These are phyloP conservation scores for Mortierella sp. DNA, from an alignment of 371 early-diverging fungal genomes.

Conservation along the genomic window DNA sequence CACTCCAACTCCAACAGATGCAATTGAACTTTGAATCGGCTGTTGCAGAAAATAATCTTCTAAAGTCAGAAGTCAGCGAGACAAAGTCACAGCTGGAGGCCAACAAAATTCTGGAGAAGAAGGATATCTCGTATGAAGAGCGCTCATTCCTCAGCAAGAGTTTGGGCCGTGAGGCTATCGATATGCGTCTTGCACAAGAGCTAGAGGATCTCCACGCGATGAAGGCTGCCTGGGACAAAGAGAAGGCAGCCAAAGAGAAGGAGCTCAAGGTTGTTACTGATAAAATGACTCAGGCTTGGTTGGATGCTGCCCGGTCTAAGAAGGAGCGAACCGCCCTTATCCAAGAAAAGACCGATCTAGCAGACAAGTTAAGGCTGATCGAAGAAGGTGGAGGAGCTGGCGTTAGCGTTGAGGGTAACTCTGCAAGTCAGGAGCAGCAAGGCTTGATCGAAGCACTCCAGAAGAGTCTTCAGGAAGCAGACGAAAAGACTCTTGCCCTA, in stretches of 20 bases:
- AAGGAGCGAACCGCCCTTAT: conserved; percentile 38
- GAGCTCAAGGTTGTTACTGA: conserved; percentile 52
- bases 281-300: conserved; percentile 55
- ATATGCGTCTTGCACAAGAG: conserved; percentile 32
- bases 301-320: conserved; percentile 52
- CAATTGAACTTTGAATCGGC: conserved; percentile 32
- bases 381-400: conserved; percentile 21
- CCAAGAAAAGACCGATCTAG: conserved; percentile 31
- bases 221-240: conserved; percentile 49
- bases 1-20: conserved; percentile 40
- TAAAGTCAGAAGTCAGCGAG: conserved; percentile 38
- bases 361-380: conserved; percentile 19
- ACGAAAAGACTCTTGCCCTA: conserved; percentile 19
- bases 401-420: not conserved
- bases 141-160: conserved; percentile 30
- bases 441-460: conserved; percentile 37
- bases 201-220: conserved; percentile 41
- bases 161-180: conserved; percentile 20
- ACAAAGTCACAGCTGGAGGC: conserved; percentile 27
- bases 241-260: conserved; percentile 48
- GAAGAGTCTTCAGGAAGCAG: conserved; percentile 33
- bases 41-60: conserved; percentile 30
- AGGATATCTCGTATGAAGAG: conserved; percentile 32
- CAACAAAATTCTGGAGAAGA: conserved; percentile 28
- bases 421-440: conserved; percentile 20